Conservation (phyloP, 2,329 filamentous ascomycete genomes). For the Ceratocystis cubensis region DNA sequence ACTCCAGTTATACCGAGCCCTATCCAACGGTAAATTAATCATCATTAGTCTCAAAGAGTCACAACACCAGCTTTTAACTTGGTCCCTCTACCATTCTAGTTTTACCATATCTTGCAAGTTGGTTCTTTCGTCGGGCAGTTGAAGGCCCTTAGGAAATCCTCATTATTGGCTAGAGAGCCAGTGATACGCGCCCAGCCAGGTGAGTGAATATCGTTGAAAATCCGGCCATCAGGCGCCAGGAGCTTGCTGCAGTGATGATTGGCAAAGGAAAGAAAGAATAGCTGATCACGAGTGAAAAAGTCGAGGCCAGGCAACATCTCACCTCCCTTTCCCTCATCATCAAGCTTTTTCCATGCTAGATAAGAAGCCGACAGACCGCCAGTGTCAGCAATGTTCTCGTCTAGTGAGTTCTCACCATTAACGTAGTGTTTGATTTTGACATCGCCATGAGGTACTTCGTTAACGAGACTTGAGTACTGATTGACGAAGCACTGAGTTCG, state of each 20-base stretch:
- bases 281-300: conserved; percentile 51
- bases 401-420: conserved; percentile 50
- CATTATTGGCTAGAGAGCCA: conserved; percentile 54
- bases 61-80: too few species aligned
- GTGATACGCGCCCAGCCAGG: conserved; percentile 49
- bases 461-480: conserved; percentile 38
- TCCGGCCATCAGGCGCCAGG: conserved; percentile 41
- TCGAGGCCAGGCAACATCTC: conserved; percentile 47
- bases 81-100: too few species aligned
- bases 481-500: conserved; percentile 53
- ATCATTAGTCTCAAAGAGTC: too few species aligned
- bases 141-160: conserved; percentile 55
- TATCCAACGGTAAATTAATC: too few species aligned
- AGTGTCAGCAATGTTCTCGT: conserved; percentile 61
- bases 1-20: too few species aligned
- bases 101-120: conserved; percentile 59
- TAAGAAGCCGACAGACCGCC: conserved; percentile 52
- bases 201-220: conserved; percentile 54
- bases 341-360: conserved; percentile 50
- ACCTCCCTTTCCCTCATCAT: conserved; percentile 35
- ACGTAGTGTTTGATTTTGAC: conserved; percentile 41
- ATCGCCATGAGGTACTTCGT: not conserved
- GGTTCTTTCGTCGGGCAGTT: conserved; percentile 52
- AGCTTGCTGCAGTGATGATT: conserved; percentile 57
- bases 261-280: conserved; percentile 55